Evolutionary conservation across 2,329 filamentous ascomycete species (phyloP).

Genomic region (Neoarthrinium moseri): DNA sequence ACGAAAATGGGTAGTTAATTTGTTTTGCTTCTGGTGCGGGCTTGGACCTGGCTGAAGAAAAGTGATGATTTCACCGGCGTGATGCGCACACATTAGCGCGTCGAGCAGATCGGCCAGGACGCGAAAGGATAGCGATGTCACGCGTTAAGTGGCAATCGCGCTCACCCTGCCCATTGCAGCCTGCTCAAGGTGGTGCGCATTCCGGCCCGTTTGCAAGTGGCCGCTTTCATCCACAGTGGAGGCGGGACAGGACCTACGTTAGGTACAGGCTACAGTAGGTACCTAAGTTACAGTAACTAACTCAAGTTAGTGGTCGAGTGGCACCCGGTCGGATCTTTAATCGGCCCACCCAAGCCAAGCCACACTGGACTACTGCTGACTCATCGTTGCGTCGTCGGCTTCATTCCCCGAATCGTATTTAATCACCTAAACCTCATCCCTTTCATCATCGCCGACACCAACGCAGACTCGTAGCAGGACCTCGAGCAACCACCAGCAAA

Average conservation of each 20-base stretch:
- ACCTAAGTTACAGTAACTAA: too few species aligned
- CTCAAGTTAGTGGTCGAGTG: too few species aligned
- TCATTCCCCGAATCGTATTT: slow-evolving; percentile 6
- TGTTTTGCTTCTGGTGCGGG: too few species aligned
- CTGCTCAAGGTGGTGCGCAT: too few species aligned
- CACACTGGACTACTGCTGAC: slow-evolving; percentile 9
- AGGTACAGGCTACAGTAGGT: too few species aligned
- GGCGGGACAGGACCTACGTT: too few species aligned
- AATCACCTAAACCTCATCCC: slow-evolving; percentile 11
- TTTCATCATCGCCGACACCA: slow-evolving; percentile 9
- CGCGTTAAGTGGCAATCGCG: slow-evolving; percentile 29
- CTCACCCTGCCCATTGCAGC: too few species aligned
- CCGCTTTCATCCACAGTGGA: too few species aligned
- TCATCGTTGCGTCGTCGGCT: slow-evolving; percentile 1
- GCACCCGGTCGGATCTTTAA: too few species aligned
- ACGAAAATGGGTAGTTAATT: background rate
- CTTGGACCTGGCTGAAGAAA: slow-evolving; percentile 3
- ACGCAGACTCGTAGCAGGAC: slow-evolving; percentile 1
- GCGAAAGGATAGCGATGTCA: slow-evolving; percentile 29
- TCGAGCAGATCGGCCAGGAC: slow-evolving; percentile 16
- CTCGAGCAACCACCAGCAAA: slow-evolving; percentile 13
- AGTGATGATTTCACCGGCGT: slow-evolving; percentile 25
- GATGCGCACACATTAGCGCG: slow-evolving; percentile 22
- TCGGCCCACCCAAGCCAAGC: too few species aligned
- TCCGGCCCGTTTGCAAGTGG: too few species aligned